These are phyloP conservation scores for Eucalyptus melliodora DNA, from an alignment of 345 rosid genomes.

Conservation along the genomic window DNA sequence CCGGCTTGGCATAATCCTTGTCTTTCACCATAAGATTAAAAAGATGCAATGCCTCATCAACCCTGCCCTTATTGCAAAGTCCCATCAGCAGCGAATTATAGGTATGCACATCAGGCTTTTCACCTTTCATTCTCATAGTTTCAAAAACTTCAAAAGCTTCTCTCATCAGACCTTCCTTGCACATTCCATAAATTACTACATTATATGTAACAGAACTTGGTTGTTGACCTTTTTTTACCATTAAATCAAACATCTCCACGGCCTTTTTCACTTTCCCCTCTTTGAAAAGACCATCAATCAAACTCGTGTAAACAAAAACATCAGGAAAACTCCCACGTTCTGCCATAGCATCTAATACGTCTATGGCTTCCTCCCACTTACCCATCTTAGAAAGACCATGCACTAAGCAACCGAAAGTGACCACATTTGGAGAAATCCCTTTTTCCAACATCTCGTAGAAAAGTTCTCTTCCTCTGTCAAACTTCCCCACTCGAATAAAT, in stretches of 20 bases:
- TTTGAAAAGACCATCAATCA: constrained; percentile 51
- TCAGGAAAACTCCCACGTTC: constrained; percentile 35
- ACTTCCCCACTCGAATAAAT: constrained; percentile 10
- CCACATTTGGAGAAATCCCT: constrained; percentile 27
- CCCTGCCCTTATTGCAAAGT: constrained; percentile 28
- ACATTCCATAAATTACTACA: constrained; percentile 40
- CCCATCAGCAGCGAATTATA: constrained; percentile 47
- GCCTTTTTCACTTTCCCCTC: constrained; percentile 36
- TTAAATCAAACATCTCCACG: constrained; percentile 32
- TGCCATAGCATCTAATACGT: constrained; percentile 24
- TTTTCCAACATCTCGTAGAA: constrained; percentile 34
- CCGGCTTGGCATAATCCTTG: constrained; percentile 20
- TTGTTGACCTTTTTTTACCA: constrained; percentile 33
- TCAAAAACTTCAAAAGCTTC: constrained; percentile 45
- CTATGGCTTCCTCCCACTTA: constrained; percentile 30
- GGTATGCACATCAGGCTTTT: constrained; percentile 34
- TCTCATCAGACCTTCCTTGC: constrained; percentile 32
- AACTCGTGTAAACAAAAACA: constrained; percentile 26
- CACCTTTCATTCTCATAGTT: constrained; percentile 42
- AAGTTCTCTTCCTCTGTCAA: constrained; percentile 20
- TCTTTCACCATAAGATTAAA: constrained; percentile 21
- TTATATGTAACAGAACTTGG: constrained; percentile 42
- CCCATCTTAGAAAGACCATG: constrained; percentile 36
- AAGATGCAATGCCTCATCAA: constrained; percentile 46
- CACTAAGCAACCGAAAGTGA: constrained; percentile 24